Percentiles rank a stretch among this genome's conserved stretches.
These are phyloP conservation scores for Fusarium tanahbumbuense DNA, from an alignment of 2,329 filamentous ascomycete species.

Conservation along the genomic window DNA sequence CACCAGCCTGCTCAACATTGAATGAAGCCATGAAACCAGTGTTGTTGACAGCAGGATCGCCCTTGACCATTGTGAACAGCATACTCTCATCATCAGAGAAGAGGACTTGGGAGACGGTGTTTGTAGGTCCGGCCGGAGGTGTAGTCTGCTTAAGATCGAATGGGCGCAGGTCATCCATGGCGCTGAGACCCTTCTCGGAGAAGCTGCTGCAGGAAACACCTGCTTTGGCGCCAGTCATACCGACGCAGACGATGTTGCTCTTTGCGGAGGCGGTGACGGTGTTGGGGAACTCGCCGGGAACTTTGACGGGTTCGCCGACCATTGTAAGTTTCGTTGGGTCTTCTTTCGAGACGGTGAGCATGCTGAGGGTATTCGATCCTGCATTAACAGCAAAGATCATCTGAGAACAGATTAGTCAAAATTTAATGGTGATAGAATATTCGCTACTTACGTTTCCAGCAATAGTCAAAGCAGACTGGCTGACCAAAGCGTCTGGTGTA, in stretches of 20 bases:
- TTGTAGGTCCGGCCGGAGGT: conserved; percentile 67
- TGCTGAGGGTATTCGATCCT: conserved; percentile 63
- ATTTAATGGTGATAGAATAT: rapidly evolving
- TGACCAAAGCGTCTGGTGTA: conserved; percentile 62
- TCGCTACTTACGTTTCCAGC: conserved; percentile 58
- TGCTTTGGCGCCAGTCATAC: conserved; percentile 56
- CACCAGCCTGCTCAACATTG: conserved; percentile 49
- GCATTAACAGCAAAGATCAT: conserved; percentile 65
- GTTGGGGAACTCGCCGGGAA: conserved; percentile 65
- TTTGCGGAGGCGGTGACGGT: conserved; percentile 61
- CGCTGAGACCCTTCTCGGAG: conserved; percentile 51
- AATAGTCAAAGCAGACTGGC: conserved; percentile 63
- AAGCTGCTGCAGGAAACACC: conserved; percentile 60
- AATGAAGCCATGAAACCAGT: conserved; percentile 68
- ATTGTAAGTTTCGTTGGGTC: conserved; percentile 59
- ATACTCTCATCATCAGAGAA: conserved; percentile 66
- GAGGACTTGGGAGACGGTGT: conserved; percentile 70
- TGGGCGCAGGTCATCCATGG: conserved; percentile 58
- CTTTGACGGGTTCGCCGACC: conserved; percentile 55
- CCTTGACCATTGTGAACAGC: conserved; percentile 70
- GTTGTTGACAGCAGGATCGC: conserved; percentile 64
- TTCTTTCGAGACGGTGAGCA: conserved; percentile 57
- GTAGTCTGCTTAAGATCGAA: conserved; percentile 67
- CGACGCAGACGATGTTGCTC: conserved; percentile 60
- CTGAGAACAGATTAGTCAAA: conserved; percentile 45